Evolutionary conservation across 805 yeast genomes (phyloP), one percentile per base, ranked within the genome.

Genomic region (Candida pseudoglaebosa): DNA sequence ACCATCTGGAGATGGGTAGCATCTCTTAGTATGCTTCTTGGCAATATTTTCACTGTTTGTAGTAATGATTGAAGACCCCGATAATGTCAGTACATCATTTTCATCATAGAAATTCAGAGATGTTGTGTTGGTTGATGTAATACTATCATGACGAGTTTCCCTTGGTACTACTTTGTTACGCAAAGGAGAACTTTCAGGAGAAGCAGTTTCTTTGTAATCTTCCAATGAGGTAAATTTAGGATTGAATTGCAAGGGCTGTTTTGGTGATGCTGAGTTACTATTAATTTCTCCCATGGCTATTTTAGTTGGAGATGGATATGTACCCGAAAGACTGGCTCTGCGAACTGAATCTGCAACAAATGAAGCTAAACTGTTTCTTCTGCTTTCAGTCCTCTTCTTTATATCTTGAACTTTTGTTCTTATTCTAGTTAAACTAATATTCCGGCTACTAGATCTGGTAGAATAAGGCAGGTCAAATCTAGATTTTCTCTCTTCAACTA

Each of bases 1-100:
- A 1, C 96, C 96, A 37, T 72, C 73, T 1, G 71, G 71, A 4
- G 68, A 54, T 1, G 71, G 68, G 36, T 56, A 65, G 41, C 70
- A 67, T 24, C 56, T 60, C 36, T 52, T 53, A 35, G 46, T 50
- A 43, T 62, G 68, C 30, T 53, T 52, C 24, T 38, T 39, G 22
- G 42, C 43, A 4, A 59, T 49, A 38, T 55, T 60, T n/a, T 16
- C 36, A 22, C 24, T 26, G 13, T 26, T 26, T 26, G 29, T 13
- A 9, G 12, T 26, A 5, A 26, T 26, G 15, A 26, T 26, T 26
- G 29, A 26, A 9, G 12, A 26, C n/a, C 29, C 29, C 9, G 29
- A 26, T 13, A 26, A 26, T 26, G 29, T 26, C 29, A 26, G 29
- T 10, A 26, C 29, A 12, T 26, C 29, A 13, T 26, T 26, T 26